Base-by-base conservation (phyloP, 495 filamentous ascomycete genomes). In the Astrocystis sublimbata region DNA sequence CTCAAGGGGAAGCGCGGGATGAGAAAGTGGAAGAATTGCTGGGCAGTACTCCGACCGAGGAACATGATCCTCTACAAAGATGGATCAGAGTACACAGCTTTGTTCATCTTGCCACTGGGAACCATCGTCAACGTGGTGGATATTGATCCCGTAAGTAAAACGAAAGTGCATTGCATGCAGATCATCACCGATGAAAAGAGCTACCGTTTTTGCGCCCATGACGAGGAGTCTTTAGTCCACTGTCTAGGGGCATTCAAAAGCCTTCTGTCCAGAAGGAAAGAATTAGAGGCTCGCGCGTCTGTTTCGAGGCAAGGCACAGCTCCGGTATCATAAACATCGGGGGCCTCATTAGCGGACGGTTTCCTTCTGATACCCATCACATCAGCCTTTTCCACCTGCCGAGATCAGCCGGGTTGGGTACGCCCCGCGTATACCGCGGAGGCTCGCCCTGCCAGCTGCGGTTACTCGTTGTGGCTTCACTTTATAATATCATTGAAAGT, bases 161-260 rank as follows among this genome's bases (percentile, higher is more conserved):
- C 88, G 38, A 96, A 96, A 78, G 83, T 76, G 42, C 85, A 89
- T 69, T 98, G 94, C 74, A 78, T 97, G 76, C 94, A 98, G 72
- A 85, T 97, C 67, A 96, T 98, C 75, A 90, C 90, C 46, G 93
- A 96, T 65, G 93, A 97, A 69, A 93, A 96, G 75, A 92, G 85
- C 55, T 96, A 93, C 63, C 87, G 91, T 40, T 93, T 97, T 62
- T 94, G 90, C 71, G 88, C 91, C 1, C 75, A 83, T 19, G 86
- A 89, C 68, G 94, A 98, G 75, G 93, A 97, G 65, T 76, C 82
- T 19, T 78, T 98, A 43, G 86, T 92, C 10, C 89, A 88, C 63
- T 96, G 90, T 79, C 79, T 98, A 2, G 94, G 96, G 0, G 89
- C 91, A 1, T 79, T 98, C 70, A 97, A 97, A 76, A 96, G 92